Base-by-base conservation (phyloP, 768 basidiomycete genomes). In the Rhodotorula sphaerocarpa region DNA sequence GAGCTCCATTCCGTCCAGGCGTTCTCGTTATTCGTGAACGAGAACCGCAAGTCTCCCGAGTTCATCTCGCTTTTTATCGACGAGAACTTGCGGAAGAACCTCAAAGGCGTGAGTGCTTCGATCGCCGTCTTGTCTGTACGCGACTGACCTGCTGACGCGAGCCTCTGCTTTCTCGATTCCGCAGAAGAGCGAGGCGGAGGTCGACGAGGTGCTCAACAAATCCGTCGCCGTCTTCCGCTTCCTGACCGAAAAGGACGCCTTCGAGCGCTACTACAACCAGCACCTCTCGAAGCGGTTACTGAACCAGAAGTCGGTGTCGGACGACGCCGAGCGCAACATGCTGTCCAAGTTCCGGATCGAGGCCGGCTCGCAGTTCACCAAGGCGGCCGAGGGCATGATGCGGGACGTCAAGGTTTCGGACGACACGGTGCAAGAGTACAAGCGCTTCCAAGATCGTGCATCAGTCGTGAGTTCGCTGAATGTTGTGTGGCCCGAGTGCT, bases 351-450 rank as follows among this genome's bases (percentile, higher is more conserved):
- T 99, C 72, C 96, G 96, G 77, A 82, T 93, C 30, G 93, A 97
- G 77, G 92, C 88, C 72, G 93, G 93, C 11, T 86, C 85, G 70
- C 90, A 93, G 73, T 99, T 97, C 75, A 97, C 95, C 2, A 90
- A 93, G 76, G 92, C 92, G 75, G 79, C 97, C 71, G 92, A 99
- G 75, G 92, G 92, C 61, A 99, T 99, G 93, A 95, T 99, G 82
- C 82, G 89, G 68, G 93, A 97, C 73, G 91, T 99, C 84, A 88
- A 84, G 71, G 75, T 92, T 33, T 93, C 90, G 9, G 76, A 78
- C 25, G 95, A 99, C 59, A 84, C 84, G 21, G 87, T 86, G 80
- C 78, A 81, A 41, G 82, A 81, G 7, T 99, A 90, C 74, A 81
- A 82, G 82, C 73, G 75, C 20, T 74, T 77, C 73, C 75, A 90